Base-by-base conservation (phyloP, 768 basidiomycete species). In the Phylloporus sp. region DNA sequence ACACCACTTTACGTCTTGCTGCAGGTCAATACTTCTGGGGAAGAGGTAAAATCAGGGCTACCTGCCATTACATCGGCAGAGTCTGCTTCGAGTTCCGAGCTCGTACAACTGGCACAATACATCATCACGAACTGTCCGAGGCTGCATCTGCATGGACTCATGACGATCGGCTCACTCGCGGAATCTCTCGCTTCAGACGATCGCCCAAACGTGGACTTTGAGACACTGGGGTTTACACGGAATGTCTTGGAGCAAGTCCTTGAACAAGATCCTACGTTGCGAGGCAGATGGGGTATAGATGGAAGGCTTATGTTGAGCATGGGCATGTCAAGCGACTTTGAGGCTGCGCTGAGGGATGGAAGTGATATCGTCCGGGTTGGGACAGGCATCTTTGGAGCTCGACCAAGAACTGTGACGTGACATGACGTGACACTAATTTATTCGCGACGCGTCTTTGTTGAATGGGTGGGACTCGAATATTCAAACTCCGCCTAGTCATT, bases 301-400 rank as follows among this genome's bases (percentile, higher is more conserved):
- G 79, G 80, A 13, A 65, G 62, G 49, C 62, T 91, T 42, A 22
- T 84, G 56, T 59, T 91, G 63, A 91, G 89, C 48, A 97, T 96
- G 93, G 95, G 95, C 7, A 97, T 97, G 95, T 94, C 91, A 41
- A 85, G 83, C 52, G 95, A 98, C 59, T 98, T 92, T 59, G 89
- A 86, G 62, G 79, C 82, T 23, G 96, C 95, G 5, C 66, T 97
- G 39, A 77, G 72, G 62, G 80, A 82, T 11, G 95, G 93, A 2
- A 87, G 90, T 56, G 83, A 90, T 58, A 80, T 91, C 37, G 93
- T 97, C 1, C 69, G 96, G 38, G 92, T 97, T 6, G 95, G 95
- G 3, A 91, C 90, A 4, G 81, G 84, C 15, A 92, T 97, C 34
- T 95, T 95, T 61, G 93, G 93, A 0, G 68, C 75, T 44, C 71